A percentile compares a stretch with the other conserved stretches of the same genome.
Conservation (phyloP, 2,329 filamentous ascomycete species). For the Fusarium decemcellulare region DNA sequence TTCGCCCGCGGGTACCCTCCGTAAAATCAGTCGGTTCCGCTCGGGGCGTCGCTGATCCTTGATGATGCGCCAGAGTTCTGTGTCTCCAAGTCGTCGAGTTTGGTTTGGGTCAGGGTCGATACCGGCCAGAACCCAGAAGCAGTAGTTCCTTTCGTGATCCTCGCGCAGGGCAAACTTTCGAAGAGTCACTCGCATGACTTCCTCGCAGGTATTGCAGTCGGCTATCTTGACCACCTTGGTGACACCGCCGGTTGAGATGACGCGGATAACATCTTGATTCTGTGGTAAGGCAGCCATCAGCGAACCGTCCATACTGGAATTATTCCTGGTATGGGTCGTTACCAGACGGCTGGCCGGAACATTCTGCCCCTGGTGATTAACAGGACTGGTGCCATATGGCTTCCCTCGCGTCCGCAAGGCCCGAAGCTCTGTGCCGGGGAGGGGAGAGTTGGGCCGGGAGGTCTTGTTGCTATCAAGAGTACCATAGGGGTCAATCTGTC, state of each 20-base stretch:
- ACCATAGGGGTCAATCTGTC: constrained; percentile 67
- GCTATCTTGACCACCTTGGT: constrained; percentile 96
- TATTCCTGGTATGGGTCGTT: constrained; percentile 80
- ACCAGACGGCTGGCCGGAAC: constrained; percentile 74
- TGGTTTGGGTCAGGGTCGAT: constrained; percentile 85
- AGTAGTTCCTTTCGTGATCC: constrained; percentile 94
- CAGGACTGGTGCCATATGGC: constrained; percentile 34
- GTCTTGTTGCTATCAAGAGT: constrained; percentile 63
- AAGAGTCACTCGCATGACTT: constrained; percentile 91
- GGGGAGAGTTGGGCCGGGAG: constrained; percentile 81
- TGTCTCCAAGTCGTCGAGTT: constrained; percentile 87
- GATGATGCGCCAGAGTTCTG: constrained; percentile 91
- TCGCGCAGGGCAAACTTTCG: constrained; percentile 91
- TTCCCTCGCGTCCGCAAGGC: constrained; percentile 69
- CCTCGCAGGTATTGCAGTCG: constrained; percentile 90
- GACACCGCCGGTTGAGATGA: constrained; percentile 92
- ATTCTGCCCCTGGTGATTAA: constrained; percentile 52
- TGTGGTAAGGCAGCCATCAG: constrained; percentile 88
- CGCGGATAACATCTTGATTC: constrained; percentile 90
- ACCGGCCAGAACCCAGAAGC: constrained; percentile 93
- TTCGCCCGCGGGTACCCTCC: constrained; percentile 93
- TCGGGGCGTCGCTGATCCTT: constrained; percentile 89
- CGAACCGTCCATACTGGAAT: constrained; percentile 87
- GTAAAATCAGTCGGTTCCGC: constrained; percentile 89
- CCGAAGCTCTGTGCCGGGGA: constrained; percentile 66